Evolutionary conservation across 2,329 filamentous ascomycete species (phyloP).

Genomic region (Pyrenochaeta sp.): DNA sequence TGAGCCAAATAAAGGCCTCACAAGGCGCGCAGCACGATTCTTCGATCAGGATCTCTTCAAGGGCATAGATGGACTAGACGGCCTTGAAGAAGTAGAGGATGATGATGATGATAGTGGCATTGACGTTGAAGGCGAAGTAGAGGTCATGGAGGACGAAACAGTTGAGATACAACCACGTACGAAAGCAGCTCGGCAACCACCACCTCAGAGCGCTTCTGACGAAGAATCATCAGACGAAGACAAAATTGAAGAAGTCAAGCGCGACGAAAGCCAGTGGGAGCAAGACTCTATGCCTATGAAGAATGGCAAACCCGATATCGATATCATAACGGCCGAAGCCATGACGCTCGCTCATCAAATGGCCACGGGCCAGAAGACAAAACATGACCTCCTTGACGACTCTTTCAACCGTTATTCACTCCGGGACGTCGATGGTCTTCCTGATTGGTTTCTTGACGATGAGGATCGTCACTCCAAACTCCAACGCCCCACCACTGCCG

Average conservation of each 20-base stretch:
- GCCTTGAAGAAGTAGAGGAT: constrained; percentile 55
- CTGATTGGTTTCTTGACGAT: constrained; percentile 98
- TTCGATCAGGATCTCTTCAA: constrained; percentile 97
- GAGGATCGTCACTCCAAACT: constrained; percentile 83
- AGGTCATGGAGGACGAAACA: constrained; percentile 21
- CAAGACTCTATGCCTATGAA: constrained; percentile 68
- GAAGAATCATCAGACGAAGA: constrained; percentile 49
- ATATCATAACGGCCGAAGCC: constrained; percentile 98
- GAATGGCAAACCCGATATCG: constrained; percentile 80
- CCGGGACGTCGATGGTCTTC: constrained; percentile 88
- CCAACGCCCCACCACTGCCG: constrained; percentile 89
- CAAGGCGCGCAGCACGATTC: constrained; percentile 84
- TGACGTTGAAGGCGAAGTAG: constrained; percentile 47
- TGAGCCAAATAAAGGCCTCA: constrained; percentile 69
- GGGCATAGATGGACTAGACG: constrained; percentile 74
- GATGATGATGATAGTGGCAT: constrained; percentile 50
- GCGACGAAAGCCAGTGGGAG: constrained; percentile 69
- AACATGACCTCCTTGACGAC: constrained; percentile 83
- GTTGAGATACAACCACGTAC: constrained; percentile 20
- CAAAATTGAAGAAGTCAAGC: constrained; percentile 71
- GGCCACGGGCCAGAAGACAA: constrained; percentile 83
- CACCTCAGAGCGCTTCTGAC: constrained; percentile 34
- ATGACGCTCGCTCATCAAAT: constrained; percentile 97
- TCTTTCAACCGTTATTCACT: constrained; percentile 93
- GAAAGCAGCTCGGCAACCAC: constrained; percentile 28